These are phyloP conservation scores for Diplodia intermedia DNA, from an alignment of 2,329 filamentous ascomycete species.

Conservation along the genomic window DNA sequence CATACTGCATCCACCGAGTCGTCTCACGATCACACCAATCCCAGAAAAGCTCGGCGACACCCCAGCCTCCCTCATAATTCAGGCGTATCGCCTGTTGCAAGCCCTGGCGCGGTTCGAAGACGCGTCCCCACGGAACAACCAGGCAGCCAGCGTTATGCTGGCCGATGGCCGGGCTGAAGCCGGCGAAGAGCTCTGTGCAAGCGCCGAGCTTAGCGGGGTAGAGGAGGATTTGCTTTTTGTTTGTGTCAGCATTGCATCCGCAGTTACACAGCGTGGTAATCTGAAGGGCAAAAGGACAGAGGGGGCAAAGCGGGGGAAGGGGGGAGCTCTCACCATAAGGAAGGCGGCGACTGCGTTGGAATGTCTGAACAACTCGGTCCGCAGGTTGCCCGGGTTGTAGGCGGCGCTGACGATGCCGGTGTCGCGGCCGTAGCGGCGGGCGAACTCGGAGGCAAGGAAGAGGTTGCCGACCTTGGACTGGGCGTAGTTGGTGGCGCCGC, in stretches of 20 bases:
- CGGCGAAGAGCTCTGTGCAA: slow-evolving; percentile 32
- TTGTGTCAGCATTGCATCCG: slow-evolving; percentile 2
- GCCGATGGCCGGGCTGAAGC: slow-evolving; percentile 20
- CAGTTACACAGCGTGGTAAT: not conserved
- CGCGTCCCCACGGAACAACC: slow-evolving; percentile 58
- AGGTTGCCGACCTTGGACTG: slow-evolving; percentile 42
- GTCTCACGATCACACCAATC: slow-evolving; percentile 50
- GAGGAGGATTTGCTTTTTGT: slow-evolving; percentile 9
- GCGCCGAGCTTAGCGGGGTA: slow-evolving; percentile 32
- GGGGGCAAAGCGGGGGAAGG: not conserved
- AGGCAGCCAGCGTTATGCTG: slow-evolving; percentile 43
- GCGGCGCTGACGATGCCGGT: slow-evolving; percentile 37
- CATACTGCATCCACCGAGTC: slow-evolving; percentile 36
- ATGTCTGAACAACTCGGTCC: slow-evolving; percentile 48
- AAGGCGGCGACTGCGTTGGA: slow-evolving; percentile 6
- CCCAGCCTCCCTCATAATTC: slow-evolving; percentile 49
- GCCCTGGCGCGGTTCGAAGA: slow-evolving; percentile 45
- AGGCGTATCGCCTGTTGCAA: slow-evolving; percentile 44
- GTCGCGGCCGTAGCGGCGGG: slow-evolving; percentile 34
- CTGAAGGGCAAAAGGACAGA: not conserved
- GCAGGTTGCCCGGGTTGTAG: slow-evolving; percentile 54
- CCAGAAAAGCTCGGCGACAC: slow-evolving; percentile 51
- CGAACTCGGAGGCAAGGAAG: slow-evolving; percentile 39
- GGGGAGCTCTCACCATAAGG: slow-evolving; percentile 6
- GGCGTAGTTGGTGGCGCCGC: slow-evolving; percentile 36